A percentile compares a stretch with the other conserved stretches of the same genome.
Conservation (phyloP, 2,329 filamentous ascomycete genomes). For the Bipolaris gigantea region DNA sequence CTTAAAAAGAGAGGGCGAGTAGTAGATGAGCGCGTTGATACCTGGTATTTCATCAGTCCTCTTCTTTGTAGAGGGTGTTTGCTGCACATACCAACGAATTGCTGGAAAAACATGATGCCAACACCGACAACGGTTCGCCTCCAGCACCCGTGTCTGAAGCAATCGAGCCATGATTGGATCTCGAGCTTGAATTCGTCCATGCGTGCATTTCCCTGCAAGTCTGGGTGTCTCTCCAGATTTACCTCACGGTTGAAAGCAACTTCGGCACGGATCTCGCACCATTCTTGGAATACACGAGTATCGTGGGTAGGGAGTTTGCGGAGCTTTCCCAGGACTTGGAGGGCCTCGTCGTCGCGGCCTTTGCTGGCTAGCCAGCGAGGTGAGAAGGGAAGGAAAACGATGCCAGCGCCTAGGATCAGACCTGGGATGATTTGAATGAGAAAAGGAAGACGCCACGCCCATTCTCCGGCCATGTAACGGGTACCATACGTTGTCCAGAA, state of each 20-base stretch:
- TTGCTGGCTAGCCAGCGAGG: slow-evolving; percentile 57
- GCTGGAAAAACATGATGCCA: slow-evolving; percentile 51
- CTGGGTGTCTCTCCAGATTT: slow-evolving; percentile 44
- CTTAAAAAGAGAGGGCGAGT: slow-evolving; percentile 62
- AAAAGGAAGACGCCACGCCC: slow-evolving; percentile 53
- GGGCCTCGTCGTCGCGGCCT: slow-evolving; percentile 51
- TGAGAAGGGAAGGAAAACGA: slow-evolving; percentile 57
- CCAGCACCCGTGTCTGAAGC: slow-evolving; percentile 52
- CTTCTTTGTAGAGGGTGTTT: not conserved
- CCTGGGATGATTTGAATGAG: slow-evolving; percentile 51
- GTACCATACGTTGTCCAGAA: slow-evolving; percentile 61
- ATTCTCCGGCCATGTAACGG: slow-evolving; percentile 46
- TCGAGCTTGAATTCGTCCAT: slow-evolving; percentile 50
- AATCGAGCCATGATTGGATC: slow-evolving; percentile 51
- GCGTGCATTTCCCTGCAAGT: slow-evolving; percentile 33
- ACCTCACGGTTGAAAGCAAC: slow-evolving; percentile 56
- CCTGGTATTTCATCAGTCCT: slow-evolving; percentile 2
- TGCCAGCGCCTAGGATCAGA: slow-evolving; percentile 45
- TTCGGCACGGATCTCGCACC: slow-evolving; percentile 57
- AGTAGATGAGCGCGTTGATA: slow-evolving; percentile 58
- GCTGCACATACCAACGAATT: slow-evolving; percentile 41
- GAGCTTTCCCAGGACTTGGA: slow-evolving; percentile 53
- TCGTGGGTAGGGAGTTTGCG: slow-evolving; percentile 55
- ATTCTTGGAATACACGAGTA: slow-evolving; percentile 56
- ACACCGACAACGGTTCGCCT: slow-evolving; percentile 48